A percentile compares a stretch with the other conserved stretches of the same genome.
These are phyloP conservation scores for Chlamydomonas asymmetrica DNA, from an alignment of 139 green algal genomes.

Conservation along the genomic window DNA sequence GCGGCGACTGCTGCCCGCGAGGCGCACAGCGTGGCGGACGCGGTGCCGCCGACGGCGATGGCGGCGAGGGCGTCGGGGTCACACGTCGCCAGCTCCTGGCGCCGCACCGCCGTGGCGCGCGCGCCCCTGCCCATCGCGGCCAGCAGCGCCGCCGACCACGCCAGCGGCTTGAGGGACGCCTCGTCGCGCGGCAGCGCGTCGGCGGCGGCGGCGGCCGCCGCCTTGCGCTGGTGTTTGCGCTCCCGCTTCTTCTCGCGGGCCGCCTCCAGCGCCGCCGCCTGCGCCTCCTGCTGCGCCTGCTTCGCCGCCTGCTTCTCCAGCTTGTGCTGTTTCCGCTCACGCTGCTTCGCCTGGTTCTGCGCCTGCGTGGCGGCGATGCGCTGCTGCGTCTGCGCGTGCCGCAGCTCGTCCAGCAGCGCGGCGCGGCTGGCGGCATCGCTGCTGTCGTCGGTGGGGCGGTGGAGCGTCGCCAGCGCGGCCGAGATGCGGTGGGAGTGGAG, in stretches of 20 bases:
- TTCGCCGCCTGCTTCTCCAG: constrained; percentile 1
- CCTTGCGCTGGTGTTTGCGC: no score
- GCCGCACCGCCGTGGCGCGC: no score
- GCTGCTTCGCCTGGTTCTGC: not conserved
- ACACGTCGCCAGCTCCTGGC: no score
- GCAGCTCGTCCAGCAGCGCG: not conserved
- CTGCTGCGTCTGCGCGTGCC: not conserved
- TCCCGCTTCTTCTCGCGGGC: constrained; percentile 6
- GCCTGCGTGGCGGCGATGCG: not conserved
- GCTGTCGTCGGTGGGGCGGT: not conserved
- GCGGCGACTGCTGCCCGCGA: no score
- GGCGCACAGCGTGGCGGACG: no score
- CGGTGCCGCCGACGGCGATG: no score
- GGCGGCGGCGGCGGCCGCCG: no score
- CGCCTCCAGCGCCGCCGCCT: not conserved
- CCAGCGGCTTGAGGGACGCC: no score
- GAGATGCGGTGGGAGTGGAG: constrained; percentile 8
- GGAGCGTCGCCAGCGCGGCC: not conserved
- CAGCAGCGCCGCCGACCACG: no score
- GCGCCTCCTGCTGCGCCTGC: constrained; percentile 21
- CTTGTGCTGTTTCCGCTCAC: not conserved
- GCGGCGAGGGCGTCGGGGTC: no score
- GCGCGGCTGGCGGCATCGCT: not conserved
- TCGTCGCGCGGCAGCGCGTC: no score
- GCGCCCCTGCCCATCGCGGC: no score